Evolutionary conservation across 2,329 filamentous ascomycete genomes (phyloP), one percentile per base, ranked within the genome.

Genomic region (Colletotrichum kahawae): DNA sequence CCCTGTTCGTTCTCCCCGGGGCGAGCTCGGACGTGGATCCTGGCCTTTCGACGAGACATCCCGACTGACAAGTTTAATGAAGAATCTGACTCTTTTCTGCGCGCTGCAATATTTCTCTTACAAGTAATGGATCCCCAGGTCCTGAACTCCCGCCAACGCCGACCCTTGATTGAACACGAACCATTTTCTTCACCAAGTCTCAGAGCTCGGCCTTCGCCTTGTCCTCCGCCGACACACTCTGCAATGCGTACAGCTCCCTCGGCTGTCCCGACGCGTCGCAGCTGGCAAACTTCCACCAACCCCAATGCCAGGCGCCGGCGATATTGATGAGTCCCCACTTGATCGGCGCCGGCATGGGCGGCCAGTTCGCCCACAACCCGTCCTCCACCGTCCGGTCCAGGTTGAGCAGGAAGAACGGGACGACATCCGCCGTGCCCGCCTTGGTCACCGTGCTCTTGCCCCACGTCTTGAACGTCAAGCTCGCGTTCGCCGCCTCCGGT

Each of bases 381-480:
- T 88, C 88, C 82, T 93, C 92, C 16, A 84, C 87, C 4, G 88
- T 91, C 56, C 85, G 82, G 80, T 93, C 92, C 27, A 92, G 82
- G 79, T 93, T 93, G 77, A 92, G 82, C 71, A 93, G 80, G 84
- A 93, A 92, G 78, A 93, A 93, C 2, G 91, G 91, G 18, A 93
- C 88, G 0, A 91, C 91, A 74, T 93, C 91, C 21, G 87, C 84
- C 48, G 88, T 85, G 33, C 90, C 90, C 0, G 90, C 90, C 83
- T 92, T 92, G 63, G 86, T 89, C n/a, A 93, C 89, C 3, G 90
- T 92, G 80, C 86, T 89, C 85, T 92, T 92, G 74, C 91, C 91
- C 90, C 90, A 92, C 3, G 85, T 82, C 84, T 90, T 90, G 84
- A 93, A 92, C 2, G 88, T 86, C 8, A 85, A 80, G 4, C 84